Evolutionary conservation across 106 monocot species (phyloP), one percentile per base, ranked within the genome.

Genomic region (Cymbidium sinense): DNA sequence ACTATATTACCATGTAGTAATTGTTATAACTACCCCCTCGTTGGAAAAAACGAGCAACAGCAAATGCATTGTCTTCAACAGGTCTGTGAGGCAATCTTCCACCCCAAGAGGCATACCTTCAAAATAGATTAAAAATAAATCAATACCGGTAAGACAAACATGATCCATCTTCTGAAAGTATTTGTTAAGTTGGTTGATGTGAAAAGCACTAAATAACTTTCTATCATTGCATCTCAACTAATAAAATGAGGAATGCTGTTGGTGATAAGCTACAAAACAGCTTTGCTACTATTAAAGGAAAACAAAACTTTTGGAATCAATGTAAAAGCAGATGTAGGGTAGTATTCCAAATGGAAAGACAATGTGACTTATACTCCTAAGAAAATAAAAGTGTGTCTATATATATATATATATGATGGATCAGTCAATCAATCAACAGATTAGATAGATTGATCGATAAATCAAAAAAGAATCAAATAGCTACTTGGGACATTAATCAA

Each of bases 41-140:
- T 78, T 96, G 88, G 81, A 94, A 94, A 79, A 96, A 96, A 62
- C 96, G 89, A 80, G 96, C 96, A 77, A 96, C 80, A 34, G 96
- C 96, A 87, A 96, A 96, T 28, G 93, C 91, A 88, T 91, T 93
- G 76, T 96, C 96, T 87, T 91, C 83, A 84, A 91, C 96, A 76
- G 96, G 93, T 80, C 96, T 87, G 69, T 88, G 91, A 72, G 96
- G 93, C 54, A 96, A 55, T 64, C 79, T 77, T 55, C 76, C 93
- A 76, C 96, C 96, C 96, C 96, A 96, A 70, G 78, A 79, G 7
- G 93, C 88, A 86, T 79, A 96, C 91, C 96, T 93, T 36, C 58
- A 84, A 50, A 78, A 71, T 30, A 70, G 70, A 76, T 67, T 5
- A 18, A 50, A 70, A 19, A 70, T 71, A 39, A 36, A 71, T 25